phyloP scores from a whole-genome alignment of 1,284 basidiomycete species.

The Cryptococcus sp. region DNA sequence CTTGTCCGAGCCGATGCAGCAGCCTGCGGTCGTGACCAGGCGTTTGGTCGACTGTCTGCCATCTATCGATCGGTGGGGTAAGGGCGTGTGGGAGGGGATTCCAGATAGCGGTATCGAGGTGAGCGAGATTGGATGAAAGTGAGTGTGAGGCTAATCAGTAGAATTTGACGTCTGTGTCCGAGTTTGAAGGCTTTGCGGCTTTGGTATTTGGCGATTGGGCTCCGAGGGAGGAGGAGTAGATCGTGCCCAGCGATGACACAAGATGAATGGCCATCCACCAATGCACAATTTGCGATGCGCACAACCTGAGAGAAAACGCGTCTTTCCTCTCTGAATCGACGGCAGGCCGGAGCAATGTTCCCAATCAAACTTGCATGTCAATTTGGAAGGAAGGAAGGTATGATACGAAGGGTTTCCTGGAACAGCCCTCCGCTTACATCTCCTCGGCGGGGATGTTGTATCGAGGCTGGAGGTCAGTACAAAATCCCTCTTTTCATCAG shows the following conservation, averaged over 20 bases:
- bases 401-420: too few species aligned
- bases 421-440: constrained; percentile 1
- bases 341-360: too few species aligned
- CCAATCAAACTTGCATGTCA: too few species aligned
- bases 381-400: not conserved
- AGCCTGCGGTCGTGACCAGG: constrained; percentile 5
- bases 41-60: constrained; percentile 42
- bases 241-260: too few species aligned
- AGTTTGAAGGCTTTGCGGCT: constrained; percentile 42
- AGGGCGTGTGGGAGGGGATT: constrained; percentile 43
- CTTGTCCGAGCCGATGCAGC: not conserved
- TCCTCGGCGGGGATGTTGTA: constrained; percentile 35
- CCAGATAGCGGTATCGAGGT: constrained; percentile 45
- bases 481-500: not conserved
- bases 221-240: constrained; percentile 6
- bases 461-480: constrained; percentile 17
- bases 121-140: constrained; percentile 8
- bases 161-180: constrained; percentile 30
- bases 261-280: not conserved
- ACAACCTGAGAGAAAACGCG: too few species aligned
- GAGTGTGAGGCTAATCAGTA: constrained; percentile 1
- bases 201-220: constrained; percentile 47
- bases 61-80: constrained; percentile 36
- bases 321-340: too few species aligned
- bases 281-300: too few species aligned